Base-by-base conservation (phyloP, 2,329 filamentous ascomycete species). In the Aspergillus pseudoviridinutans region DNA sequence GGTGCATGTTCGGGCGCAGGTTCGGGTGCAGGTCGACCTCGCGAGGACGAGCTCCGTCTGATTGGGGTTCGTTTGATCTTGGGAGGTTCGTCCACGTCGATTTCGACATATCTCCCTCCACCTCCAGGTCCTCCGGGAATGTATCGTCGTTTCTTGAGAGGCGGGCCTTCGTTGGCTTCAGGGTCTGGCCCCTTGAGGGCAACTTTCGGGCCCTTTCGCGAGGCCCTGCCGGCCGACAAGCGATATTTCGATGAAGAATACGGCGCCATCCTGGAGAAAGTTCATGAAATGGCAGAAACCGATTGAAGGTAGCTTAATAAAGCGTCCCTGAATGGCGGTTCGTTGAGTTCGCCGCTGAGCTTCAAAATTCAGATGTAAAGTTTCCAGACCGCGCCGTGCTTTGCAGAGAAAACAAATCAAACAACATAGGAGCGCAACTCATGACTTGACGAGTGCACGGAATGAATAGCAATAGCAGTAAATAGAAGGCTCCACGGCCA, bases 121-220 rank as follows among this genome's bases (percentile, higher is more conserved):
- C 92, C 92, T 42, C 91, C 91, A 57, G 91, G 88, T 3, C 91
- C 92, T 50, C 92, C 92, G 35, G 93, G 91, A 50, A 95, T 84
- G 77, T 96, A 97, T 74, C 86, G 84, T 64, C 87, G 82, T 70
- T 84, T 85, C 76, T 91, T 92, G 1, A 80, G 80, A 12, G 88
- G 86, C 27, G 87, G 87, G 64, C 89, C 87, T 50, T 75, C 74
- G 49, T 65, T 69, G 51, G 66, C 50, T 46, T 66, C 64, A 47
- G 63, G 64, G 28, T 72, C 67, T 12, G 66, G 60, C 17, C 66
- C 60, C 60, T 73, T 76, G 46, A 71, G 57, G 24, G 69, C 61
- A 24, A 71, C 62, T 61, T 71, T 74, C 8, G 68, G 61, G 20
- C 68, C 67, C 56, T 66, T 63, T 58, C 67, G 68, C 41, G 69